Base-by-base conservation (phyloP, 805 yeast genomes). In the Clavispora phyllophila region DNA sequence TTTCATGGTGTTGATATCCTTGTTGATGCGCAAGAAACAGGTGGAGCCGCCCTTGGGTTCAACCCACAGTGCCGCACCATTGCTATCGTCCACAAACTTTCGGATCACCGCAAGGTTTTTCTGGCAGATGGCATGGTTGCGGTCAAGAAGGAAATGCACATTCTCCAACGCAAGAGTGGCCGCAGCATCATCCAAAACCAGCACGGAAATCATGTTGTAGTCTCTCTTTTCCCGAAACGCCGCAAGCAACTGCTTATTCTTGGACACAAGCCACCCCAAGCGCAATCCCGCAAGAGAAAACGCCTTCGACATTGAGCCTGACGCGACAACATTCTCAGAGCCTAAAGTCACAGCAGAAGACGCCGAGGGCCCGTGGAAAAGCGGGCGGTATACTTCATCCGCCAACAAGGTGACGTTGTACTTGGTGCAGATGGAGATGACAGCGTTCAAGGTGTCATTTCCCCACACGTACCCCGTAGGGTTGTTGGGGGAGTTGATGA, bases 381-480 rank as follows among this genome's bases (percentile, higher is more conserved):
- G 58, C 9, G 81, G 82, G 9, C 80, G 57, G 51, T 77, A 77
- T 7, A 76, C 81, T 48, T 77, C 81, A 54, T 77, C 82, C 36
- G 73, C 66, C 37, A 74, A 53, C 9, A 77, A 42, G 37, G 66
- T 66, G 8, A 63, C 59, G 33, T 58, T 65, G 14, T 56, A 43
- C 13, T 51, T 37, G 23, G 52, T 40, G 33, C 79, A 75, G 22
- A 75, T 43, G 3, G 55, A 59, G 8, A 54, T 72, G 61, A 61
- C 68, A 61, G 60, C 52, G 8, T 45, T 33, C 47, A 77, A 50
- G 8, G 54, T 40, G 1, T 53, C 55, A 40, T 63, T 61, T 1
- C 62, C 57, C 56, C 75, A 66, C 5, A 75, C 69, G 2, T 58
- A 53, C 0, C 79, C 79, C 0, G 68, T 53, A 52, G 61, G 59